These are phyloP conservation scores for Castanea mollissima DNA, from an alignment of 306 rosid genomes.

Conservation along the genomic window DNA sequence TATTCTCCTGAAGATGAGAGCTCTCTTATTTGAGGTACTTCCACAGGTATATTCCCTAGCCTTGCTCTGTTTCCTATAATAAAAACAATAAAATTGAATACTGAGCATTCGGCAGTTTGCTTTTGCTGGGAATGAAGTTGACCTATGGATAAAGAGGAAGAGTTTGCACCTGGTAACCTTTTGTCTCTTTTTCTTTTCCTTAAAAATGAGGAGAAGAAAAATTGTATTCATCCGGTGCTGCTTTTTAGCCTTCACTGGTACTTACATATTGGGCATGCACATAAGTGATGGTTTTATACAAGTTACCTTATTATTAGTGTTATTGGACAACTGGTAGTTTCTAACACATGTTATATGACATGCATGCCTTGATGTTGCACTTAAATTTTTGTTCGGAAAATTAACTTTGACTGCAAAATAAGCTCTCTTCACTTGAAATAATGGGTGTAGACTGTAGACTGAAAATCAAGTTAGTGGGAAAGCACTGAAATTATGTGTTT, in stretches of 20 bases:
- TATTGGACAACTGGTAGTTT: not conserved
- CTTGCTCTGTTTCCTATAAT: too few relatives aligned
- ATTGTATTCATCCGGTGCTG: not conserved
- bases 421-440: not conserved
- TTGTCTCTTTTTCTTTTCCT: not conserved
- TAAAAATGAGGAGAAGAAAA: not conserved
- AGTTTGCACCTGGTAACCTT: not conserved
- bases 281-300: not conserved
- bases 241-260: not conserved
- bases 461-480: not conserved
- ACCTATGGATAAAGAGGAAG: not conserved
- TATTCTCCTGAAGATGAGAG: constrained; percentile 53
- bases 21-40: too few relatives aligned
- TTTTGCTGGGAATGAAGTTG: not conserved
- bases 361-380: not conserved
- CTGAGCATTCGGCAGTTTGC: not conserved
- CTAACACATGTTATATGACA: not conserved
- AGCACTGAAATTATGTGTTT: not conserved
- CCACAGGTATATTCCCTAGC: too few relatives aligned
- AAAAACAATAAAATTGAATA: not conserved
- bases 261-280: not conserved
- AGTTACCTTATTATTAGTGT: not conserved
- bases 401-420: not conserved
- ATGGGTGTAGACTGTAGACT: not conserved
- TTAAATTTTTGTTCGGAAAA: not conserved